Percentiles rank a stretch among this genome's conserved stretches.
Evolutionary conservation across 257 asterid genomes (phyloP).

Genomic region (Solanum megistacrolobum): DNA sequence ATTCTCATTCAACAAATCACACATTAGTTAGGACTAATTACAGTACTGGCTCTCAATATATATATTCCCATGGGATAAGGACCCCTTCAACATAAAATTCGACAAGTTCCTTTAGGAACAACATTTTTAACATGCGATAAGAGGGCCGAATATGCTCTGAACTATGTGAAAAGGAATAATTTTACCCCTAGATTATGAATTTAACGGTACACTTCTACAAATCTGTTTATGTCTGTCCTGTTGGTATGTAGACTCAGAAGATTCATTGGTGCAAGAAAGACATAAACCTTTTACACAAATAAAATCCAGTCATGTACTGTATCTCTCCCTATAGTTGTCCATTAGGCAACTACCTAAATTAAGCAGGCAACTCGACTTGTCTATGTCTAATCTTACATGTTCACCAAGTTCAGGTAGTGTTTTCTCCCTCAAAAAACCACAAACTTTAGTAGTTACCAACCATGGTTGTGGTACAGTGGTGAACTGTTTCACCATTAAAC

Average conservation of each 20-base stretch:
- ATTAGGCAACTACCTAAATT: not conserved
- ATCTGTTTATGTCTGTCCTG: not conserved
- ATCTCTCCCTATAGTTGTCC: not conserved
- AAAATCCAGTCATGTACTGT: not conserved
- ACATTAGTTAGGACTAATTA: not conserved
- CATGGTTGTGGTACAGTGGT: too few relatives aligned
- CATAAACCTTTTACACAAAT: not conserved
- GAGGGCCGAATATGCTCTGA: too few relatives aligned
- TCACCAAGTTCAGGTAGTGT: not conserved
- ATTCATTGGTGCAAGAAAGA: not conserved
- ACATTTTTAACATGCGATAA: not conserved
- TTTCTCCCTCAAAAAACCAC: not conserved
- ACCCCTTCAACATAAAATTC: not conserved
- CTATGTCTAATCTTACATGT: not conserved
- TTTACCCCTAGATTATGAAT: not conserved
- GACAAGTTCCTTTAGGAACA: not conserved
- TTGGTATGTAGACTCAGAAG: too few relatives aligned
- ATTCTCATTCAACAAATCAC: not conserved
- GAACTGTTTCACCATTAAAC: rapidly evolving
- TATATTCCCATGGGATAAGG: not conserved
- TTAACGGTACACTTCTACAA: not conserved
- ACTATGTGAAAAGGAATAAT: too few relatives aligned
- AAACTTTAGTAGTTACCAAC: not conserved
- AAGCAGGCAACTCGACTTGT: not conserved
- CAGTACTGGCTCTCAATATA: not conserved